Evolutionary conservation across 2,329 filamentous ascomycete species (phyloP), one percentile per base, ranked within the genome.

Genomic region (Claviceps sp.): DNA sequence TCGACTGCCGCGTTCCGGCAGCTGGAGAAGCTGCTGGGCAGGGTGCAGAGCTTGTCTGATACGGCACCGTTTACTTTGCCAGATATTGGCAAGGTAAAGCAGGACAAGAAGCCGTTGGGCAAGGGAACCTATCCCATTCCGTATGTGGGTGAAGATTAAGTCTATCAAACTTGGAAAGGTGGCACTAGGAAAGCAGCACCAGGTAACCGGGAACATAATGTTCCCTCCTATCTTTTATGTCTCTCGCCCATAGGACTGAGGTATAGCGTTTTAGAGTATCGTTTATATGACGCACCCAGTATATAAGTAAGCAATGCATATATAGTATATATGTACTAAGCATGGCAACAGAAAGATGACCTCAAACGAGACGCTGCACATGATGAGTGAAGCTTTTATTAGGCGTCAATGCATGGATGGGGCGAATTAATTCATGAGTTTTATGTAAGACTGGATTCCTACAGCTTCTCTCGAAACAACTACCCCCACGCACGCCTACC

Each of bases 1-100:
- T 83, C 86, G 0, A 76, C 74, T 14, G 82, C 81, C 0, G 76
- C 82, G 0, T 88, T 86, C 62, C 72, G 87, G 38, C 82, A 87
- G 53, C 64, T 93, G 19, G 87, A 93, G 71, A 84, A 85, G 60
- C 64, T 93, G 58, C 72, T 94, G 1, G 87, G 87, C 0, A 71
- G 85, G 41, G 80, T 89, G 10, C 68, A 77, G 5, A 78, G 71
- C 54, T 61, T 87, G 57, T 69, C 61, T 11, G 66, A 67, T 13
- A 69, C 62, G 1, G 61, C 50, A 14, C 61, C 70, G 0, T 75
- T 77, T 50, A 61, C 56, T 3, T 40, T 60, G 22, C 59, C 60
- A 0, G 30, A 56, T 46, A 24, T 62, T 24, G 41, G 51, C 17
- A 57, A 58, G 19, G 37, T 58, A 10, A 41, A 47, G 13, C 61